phyloP scores from a whole-genome alignment of 495 filamentous ascomycete genomes.

The Daldinia concentrica region DNA sequence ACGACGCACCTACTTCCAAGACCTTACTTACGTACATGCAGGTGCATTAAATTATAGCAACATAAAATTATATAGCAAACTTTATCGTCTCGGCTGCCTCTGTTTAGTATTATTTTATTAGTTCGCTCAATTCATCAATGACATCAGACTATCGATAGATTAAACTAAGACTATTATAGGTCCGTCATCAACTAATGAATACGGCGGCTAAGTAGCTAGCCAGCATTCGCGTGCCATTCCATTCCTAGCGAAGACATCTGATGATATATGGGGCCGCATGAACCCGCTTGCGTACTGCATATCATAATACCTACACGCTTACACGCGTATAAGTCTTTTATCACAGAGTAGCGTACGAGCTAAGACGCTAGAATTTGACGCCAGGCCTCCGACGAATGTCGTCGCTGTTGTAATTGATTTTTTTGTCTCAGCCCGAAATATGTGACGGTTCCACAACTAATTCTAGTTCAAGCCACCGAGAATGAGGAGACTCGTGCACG shows the following conservation, averaged over 20 bases:
- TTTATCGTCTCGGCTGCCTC: slow-evolving; percentile 17
- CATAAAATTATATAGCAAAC: no score
- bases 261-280: slow-evolving; percentile 7
- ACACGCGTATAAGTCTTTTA: background rate
- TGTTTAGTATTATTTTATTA: slow-evolving; percentile 14
- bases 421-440: slow-evolving; percentile 25
- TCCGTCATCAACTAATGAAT: slow-evolving; percentile 23
- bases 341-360: slow-evolving; percentile 1
- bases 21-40: background rate
- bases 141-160: slow-evolving; percentile 40
- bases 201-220: slow-evolving; percentile 4
- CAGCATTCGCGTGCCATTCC: slow-evolving; percentile 15
- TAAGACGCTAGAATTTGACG: slow-evolving; percentile 12
- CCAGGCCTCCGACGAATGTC: slow-evolving; percentile 17
- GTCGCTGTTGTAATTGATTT: slow-evolving; percentile 14
- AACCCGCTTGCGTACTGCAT: slow-evolving; percentile 24
- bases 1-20: background rate
- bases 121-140: slow-evolving; percentile 26
- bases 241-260: slow-evolving; percentile 19
- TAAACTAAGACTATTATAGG: slow-evolving; percentile 21
- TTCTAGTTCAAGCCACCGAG: background rate
- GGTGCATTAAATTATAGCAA: background rate
- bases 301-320: background rate
- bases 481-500: background rate
- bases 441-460: slow-evolving; percentile 6